These are phyloP conservation scores for Miscanthus lutarioriparius DNA, from an alignment of 176 grass and related monocot genomes.

Conservation along the genomic window DNA sequence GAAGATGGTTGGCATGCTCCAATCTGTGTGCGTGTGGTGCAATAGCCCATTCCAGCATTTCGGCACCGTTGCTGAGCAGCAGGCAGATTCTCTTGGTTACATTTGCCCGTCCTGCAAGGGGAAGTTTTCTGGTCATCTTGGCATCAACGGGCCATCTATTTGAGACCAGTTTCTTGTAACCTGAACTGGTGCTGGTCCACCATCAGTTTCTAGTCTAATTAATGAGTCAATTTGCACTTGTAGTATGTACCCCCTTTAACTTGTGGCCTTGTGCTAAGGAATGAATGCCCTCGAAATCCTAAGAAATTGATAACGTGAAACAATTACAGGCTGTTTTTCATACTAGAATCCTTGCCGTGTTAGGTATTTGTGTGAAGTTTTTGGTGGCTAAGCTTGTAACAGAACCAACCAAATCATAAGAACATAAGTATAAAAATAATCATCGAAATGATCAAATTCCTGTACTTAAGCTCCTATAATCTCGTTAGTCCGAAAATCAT, in stretches of 20 bases:
- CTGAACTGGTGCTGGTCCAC: background rate
- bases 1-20: slow-evolving; percentile 47
- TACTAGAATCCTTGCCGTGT: background rate
- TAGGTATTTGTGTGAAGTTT: background rate
- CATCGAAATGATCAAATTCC: too few species aligned
- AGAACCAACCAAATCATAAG: too few species aligned
- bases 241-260: background rate
- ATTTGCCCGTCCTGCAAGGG: slow-evolving; percentile 89
- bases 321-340: background rate
- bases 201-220: background rate
- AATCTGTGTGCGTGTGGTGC: slow-evolving; percentile 81
- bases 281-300: background rate
- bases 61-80: slow-evolving; percentile 48
- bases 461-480: too few species aligned
- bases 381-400: background rate
- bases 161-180: slow-evolving; percentile 27
- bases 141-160: slow-evolving; percentile 49
- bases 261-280: background rate
- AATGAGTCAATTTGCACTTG: background rate
- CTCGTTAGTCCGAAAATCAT: too few species aligned
- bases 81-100: slow-evolving; percentile 72
- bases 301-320: background rate
- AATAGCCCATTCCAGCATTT: slow-evolving; percentile 68
- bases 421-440: too few species aligned
- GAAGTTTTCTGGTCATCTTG: slow-evolving; percentile 67